Conservation (phyloP, 2,329 filamentous ascomycete genomes). For the Curvularia eragrostidis region DNA sequence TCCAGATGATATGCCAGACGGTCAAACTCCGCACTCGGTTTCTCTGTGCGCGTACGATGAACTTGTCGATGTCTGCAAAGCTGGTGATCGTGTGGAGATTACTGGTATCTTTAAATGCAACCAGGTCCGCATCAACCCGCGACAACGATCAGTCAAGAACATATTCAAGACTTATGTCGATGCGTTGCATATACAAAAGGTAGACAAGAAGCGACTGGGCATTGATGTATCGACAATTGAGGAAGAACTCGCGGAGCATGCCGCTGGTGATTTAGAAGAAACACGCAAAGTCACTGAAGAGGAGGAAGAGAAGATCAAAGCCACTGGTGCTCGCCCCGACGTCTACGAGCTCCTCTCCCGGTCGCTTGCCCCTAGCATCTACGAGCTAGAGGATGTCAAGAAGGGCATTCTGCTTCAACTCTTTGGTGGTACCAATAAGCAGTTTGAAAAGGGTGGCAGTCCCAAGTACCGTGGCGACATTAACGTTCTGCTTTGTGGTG, state of each 20-base stretch:
- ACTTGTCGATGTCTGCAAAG: conserved; percentile 96
- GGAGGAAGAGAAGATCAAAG: conserved; percentile 87
- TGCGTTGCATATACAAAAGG: conserved; percentile 93
- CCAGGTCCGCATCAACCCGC: conserved; percentile 90
- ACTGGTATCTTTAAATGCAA: conserved; percentile 97
- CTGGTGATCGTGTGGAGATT: conserved; percentile 92
- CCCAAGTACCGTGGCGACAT: conserved; percentile 97
- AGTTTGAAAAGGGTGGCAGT: conserved; percentile 93
- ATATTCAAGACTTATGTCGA: conserved; percentile 99
- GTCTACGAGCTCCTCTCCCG: conserved; percentile 92
- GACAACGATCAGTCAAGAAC: conserved; percentile 89
- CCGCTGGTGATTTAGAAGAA: conserved; percentile 77
- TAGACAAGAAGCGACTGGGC: conserved; percentile 92
- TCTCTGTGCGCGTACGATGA: conserved; percentile 97
- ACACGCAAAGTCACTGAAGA: conserved; percentile 82
- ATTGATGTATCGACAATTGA: conserved; percentile 89
- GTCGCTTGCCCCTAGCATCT: conserved; percentile 92
- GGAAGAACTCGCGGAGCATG: conserved; percentile 76
- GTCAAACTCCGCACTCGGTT: conserved; percentile 96
- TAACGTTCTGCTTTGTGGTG: conserved; percentile 94
- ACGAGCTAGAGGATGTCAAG: conserved; percentile 98
- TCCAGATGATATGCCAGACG: conserved; percentile 90
- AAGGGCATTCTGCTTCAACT: conserved; percentile 96
- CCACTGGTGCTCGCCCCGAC: conserved; percentile 78
- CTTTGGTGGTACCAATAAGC: conserved; percentile 97